Evolutionary conservation across 192 early-diverging fungal species (phyloP).

Genomic region (Irineochytrium annulatum): DNA sequence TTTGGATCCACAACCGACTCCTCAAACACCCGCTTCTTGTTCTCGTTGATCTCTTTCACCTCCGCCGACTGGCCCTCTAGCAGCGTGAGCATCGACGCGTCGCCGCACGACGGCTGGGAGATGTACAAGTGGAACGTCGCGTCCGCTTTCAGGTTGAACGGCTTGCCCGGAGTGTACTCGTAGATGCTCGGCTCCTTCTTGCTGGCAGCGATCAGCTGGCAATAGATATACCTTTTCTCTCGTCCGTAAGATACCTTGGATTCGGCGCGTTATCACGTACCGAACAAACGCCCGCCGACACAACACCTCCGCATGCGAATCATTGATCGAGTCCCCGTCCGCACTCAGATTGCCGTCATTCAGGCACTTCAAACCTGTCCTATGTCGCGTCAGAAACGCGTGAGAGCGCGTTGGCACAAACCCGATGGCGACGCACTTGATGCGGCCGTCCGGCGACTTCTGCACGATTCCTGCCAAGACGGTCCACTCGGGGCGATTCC

Average conservation of each 20-base stretch:
- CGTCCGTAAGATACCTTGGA: too few species aligned
- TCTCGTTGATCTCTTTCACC: constrained; percentile 28
- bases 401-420: constrained; percentile 2
- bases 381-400: constrained; percentile 21
- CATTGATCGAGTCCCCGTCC: constrained; percentile 67
- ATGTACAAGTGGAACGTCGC: constrained; percentile 68
- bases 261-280: too few species aligned
- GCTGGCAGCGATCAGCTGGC: too few species aligned
- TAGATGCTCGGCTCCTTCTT: too few species aligned
- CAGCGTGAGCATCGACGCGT: constrained; percentile 63
- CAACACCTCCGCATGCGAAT: constrained; percentile 88
- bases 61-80: constrained; percentile 24
- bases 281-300: constrained; percentile 71
- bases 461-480: constrained; percentile 74
- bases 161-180: too few species aligned
- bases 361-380: constrained; percentile 86
- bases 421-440: constrained; percentile 29
- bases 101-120: constrained; percentile 77
- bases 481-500: constrained; percentile 72
- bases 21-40: constrained; percentile 37
- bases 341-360: constrained; percentile 50
- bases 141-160: constrained; percentile 9
- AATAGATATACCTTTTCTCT: too few species aligned
- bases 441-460: neutral
- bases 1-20: too few species aligned